Conservation (phyloP, 2,329 filamentous ascomycete species). For the Ophiosphaerella narmari region DNA sequence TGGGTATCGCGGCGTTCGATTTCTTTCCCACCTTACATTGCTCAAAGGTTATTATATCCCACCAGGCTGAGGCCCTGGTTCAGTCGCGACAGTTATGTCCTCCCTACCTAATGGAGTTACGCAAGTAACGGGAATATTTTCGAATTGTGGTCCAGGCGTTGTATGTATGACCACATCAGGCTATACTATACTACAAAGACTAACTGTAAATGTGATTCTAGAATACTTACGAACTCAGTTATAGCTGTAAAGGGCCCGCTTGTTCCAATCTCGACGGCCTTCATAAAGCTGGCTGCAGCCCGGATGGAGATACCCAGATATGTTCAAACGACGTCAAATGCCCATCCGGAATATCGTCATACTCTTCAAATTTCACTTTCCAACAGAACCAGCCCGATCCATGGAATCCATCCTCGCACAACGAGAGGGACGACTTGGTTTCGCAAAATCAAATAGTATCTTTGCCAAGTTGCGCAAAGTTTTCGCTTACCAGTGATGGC, state of each 20-base stretch:
- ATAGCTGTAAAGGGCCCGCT: conserved; percentile 23
- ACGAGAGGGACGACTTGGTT: conserved; percentile 17
- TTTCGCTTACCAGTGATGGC: conserved; percentile 26
- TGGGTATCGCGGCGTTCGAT: not conserved
- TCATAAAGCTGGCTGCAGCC: conserved; percentile 23
- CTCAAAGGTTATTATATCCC: not conserved
- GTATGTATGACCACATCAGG: not conserved
- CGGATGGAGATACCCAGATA: conserved; percentile 15
- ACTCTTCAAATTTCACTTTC: conserved; percentile 31
- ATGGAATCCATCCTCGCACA: conserved; percentile 16
- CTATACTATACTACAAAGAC: too few species aligned
- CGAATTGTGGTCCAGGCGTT: conserved; percentile 22
- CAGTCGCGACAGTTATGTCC: not conserved
- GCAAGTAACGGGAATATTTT: conserved; percentile 17
- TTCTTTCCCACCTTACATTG: not conserved
- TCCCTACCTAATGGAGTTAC: conserved; percentile 11
- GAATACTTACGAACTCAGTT: conserved; percentile 21
- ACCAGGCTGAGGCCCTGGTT: too few species aligned
- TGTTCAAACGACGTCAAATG: conserved; percentile 29
- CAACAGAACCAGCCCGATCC: conserved; percentile 25
- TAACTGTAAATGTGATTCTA: conserved; percentile 1
- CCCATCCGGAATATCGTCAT: conserved; percentile 15
- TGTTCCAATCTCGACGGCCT: conserved; percentile 23
- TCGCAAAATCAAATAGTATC: conserved; percentile 23
- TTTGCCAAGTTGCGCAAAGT: conserved; percentile 17